Evolutionary conservation across 1,284 basidiomycete genomes (phyloP).

Genomic region (Ceratobasidium sp.): DNA sequence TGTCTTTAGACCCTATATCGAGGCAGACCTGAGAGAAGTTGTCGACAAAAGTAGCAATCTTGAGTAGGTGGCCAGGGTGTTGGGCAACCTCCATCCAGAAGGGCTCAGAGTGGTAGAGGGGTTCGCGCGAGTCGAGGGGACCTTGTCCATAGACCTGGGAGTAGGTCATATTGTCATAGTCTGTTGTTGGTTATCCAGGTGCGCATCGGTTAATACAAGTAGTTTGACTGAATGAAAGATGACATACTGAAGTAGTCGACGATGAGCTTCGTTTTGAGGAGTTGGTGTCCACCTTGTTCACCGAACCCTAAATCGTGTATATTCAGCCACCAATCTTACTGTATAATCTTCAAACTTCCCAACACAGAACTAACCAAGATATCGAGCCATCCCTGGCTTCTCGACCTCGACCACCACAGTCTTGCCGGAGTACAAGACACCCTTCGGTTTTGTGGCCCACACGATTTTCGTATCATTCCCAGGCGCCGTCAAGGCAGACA

Average conservation of each 20-base stretch:
- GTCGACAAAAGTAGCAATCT: conserved; percentile 44
- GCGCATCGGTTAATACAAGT: not conserved
- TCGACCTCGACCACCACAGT: conserved; percentile 12
- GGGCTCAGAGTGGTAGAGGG: conserved; percentile 45
- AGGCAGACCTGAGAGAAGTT: conserved; percentile 45
- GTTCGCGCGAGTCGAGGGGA: conserved; percentile 43
- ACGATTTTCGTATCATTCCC: conserved; percentile 17
- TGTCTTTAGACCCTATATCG: conserved; percentile 42
- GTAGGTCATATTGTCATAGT: conserved; percentile 45
- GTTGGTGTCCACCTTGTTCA: conserved; percentile 43
- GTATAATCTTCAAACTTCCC: not conserved
- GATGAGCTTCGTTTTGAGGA: conserved; percentile 38
- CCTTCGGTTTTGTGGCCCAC: conserved; percentile 32
- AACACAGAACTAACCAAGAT: conserved; percentile 12
- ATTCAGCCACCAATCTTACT: conserved; percentile 7
- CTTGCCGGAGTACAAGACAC: not conserved
- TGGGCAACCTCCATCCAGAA: conserved; percentile 42
- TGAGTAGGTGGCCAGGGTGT: conserved; percentile 24
- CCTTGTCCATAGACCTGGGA: conserved; percentile 38
- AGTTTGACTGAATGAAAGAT: not conserved
- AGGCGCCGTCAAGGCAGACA: not conserved
- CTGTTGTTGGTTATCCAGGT: not conserved
- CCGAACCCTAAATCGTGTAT: conserved; percentile 36
- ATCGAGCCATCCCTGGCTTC: conserved; percentile 22
- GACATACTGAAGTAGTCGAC: conserved; percentile 42